Evolutionary conservation across 2,329 filamentous ascomycete genomes (phyloP).

Genomic region (Talaromyces sp.): DNA sequence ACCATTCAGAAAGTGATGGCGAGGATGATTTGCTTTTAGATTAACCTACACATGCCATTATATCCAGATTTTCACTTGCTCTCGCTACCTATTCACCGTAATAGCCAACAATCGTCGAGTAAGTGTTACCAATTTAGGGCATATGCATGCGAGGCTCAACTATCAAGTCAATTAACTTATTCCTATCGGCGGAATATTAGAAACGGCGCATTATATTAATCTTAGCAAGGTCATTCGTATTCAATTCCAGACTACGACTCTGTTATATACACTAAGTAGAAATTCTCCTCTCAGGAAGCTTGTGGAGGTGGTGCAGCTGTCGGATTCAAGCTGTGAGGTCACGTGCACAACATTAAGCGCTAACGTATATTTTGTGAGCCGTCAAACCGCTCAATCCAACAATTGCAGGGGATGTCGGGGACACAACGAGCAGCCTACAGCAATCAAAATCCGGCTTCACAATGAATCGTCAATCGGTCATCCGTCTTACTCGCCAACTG

Average conservation of each 20-base stretch:
- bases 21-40: background rate
- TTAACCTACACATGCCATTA: background rate
- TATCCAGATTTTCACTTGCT: background rate
- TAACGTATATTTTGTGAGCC: slow-evolving; percentile 23
- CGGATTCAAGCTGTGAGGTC: background rate
- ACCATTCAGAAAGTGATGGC: background rate
- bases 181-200: background rate
- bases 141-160: background rate
- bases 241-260: background rate
- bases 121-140: background rate
- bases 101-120: background rate
- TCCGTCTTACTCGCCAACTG: slow-evolving; percentile 32
- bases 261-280: background rate
- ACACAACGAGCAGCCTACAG: background rate
- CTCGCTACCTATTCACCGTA: background rate
- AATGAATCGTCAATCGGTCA: slow-evolving; percentile 38
- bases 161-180: background rate
- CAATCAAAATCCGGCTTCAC: slow-evolving; percentile 16
- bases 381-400: slow-evolving; percentile 11
- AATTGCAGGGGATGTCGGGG: background rate
- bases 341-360: slow-evolving; percentile 13
- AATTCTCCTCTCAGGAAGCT: background rate
- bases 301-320: background rate
- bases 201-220: background rate
- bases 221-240: background rate